Evolutionary conservation across 495 filamentous ascomycete species (phyloP), one percentile per base, ranked within the genome.

Genomic region (Xylaria venustula): DNA sequence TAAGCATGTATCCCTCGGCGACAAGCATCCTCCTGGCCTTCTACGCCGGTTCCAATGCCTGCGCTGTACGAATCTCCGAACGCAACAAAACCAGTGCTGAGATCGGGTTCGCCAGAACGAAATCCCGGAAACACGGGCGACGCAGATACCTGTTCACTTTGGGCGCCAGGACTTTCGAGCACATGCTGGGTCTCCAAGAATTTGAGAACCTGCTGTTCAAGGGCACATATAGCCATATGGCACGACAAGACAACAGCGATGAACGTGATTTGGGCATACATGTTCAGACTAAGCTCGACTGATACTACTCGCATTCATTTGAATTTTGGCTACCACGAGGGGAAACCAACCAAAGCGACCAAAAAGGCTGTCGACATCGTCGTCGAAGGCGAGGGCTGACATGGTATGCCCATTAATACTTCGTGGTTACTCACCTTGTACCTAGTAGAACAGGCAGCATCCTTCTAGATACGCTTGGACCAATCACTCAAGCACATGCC

Each of bases 41-140:
- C 62, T 57, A 73, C 49, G 34, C 67, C 67, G 8, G 77, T 78
- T 20, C 79, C 80, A 45, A 81, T 79, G 22, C 80, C 79, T 2
- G 79, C 74, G 30, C 73, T 75, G 54, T 81, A 83, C 8, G 78
- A 81, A 59, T 83, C 79, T 7, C 80, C 80, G 36, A 81, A 66
- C 14, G 77, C 72, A 49, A 70, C 69, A 60, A 79, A 79, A 40
- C 73, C 74, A 4, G 62, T 54, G 34, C 6, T 19, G 14, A 15
- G 20, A 20, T 9, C 3, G 5, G 32, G 20, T 3, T 7, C 22
- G 36, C 8, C 15, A 41, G 40, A 4, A 15, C 23, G 36, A 42
- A 41, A 17, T 12, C 9, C 22, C 22, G 15, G 51, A 15, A 26
- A 22, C 20, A n/a, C 23, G 17, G 51, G 41, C 36, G 36, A 54